These are phyloP conservation scores for Aspergillus novofumigatus DNA, from an alignment of 2,329 filamentous ascomycete genomes.

Conservation along the genomic window DNA sequence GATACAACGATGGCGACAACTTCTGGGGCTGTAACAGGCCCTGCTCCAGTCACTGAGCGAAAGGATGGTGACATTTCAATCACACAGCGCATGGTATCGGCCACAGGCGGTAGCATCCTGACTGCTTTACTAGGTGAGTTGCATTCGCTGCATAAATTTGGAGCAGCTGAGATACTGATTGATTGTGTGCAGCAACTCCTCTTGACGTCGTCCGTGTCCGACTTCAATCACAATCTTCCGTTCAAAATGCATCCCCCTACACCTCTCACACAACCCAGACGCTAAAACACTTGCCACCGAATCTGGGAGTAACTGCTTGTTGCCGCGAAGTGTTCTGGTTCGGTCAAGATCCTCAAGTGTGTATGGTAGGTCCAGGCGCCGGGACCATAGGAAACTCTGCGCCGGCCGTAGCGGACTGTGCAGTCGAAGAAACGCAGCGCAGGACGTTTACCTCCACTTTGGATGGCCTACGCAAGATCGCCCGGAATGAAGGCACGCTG, in stretches of 20 bases:
- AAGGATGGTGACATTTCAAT: conserved; percentile 62
- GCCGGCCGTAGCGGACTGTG: conserved; percentile 62
- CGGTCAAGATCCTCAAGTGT: conserved; percentile 76
- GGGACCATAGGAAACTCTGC: conserved; percentile 39
- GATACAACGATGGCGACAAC: conserved; percentile 30
- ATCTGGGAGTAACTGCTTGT: conserved; percentile 88
- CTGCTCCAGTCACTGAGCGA: conserved; percentile 15
- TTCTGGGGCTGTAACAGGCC: conserved; percentile 21
- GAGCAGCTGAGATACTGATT: conserved; percentile 9
- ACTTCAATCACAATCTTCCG: conserved; percentile 73
- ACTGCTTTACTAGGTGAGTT: conserved; percentile 79
- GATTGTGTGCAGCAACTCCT: conserved; percentile 66
- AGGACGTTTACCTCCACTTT: conserved; percentile 85
- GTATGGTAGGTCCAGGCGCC: conserved; percentile 58
- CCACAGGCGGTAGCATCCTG: conserved; percentile 81
- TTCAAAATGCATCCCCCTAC: conserved; percentile 53
- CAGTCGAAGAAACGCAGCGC: conserved; percentile 79
- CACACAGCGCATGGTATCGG: conserved; percentile 89
- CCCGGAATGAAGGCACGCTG: conserved; percentile 79
- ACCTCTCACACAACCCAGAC: conserved; percentile 47
- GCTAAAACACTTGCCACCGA: conserved; percentile 69
- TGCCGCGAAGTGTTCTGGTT: conserved; percentile 97
- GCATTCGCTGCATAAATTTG: not conserved
- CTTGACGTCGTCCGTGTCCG: conserved; percentile 95
- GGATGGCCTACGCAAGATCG: conserved; percentile 90